Evolutionary conservation across 371 early-diverging fungal genomes (phyloP), one percentile per base, ranked within the genome.

Genomic region (Mucor irregularis): DNA sequence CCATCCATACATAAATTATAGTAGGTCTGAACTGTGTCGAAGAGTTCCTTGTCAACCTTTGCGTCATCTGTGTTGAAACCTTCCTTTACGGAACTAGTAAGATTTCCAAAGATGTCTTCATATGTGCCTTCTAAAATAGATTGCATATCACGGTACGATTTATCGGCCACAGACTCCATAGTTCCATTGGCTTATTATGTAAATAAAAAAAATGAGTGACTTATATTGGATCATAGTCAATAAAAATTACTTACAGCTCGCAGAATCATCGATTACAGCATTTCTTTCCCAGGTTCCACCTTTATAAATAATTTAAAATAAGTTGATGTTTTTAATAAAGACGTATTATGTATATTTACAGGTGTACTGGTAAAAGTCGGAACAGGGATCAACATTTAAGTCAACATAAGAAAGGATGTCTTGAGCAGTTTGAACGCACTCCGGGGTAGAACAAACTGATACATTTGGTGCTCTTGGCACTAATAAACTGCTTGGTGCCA

Each of bases 1-100:
- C 68, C 68, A 46, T 86, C 61, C 73, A 81, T 76, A 39, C 87
- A 86, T 9, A 81, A 59, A 19, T 56, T 40, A 40, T 81, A 87
- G 6, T 83, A 79, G 14, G 65, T 44, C 38, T 80, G 67, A 9
- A 83, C 38, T 44, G 73, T 68, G 7, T 64, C 59, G 29, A 83
- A 82, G 14, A 76, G 80, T 21, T 67, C 54, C 26, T 64, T 54
- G 30, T 73, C 80, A 3, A 60, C 50, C 3, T 14, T 19, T 14
- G 25, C 48, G 47, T 59, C 37, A 5, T 44, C 54, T 19, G 47
- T 26, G 14, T 28, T 19, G 29, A 52, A 53, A 17, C 54, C 59
- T 4, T 49, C 55, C 2, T 28, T 22, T 22, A 34, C 39, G 2
- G 56, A 47, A 9, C 38, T 48, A 16, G 49, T 7, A 5, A 64